Conservation (phyloP, 306 rosid species). For the Elaeagnus macrophylla region DNA sequence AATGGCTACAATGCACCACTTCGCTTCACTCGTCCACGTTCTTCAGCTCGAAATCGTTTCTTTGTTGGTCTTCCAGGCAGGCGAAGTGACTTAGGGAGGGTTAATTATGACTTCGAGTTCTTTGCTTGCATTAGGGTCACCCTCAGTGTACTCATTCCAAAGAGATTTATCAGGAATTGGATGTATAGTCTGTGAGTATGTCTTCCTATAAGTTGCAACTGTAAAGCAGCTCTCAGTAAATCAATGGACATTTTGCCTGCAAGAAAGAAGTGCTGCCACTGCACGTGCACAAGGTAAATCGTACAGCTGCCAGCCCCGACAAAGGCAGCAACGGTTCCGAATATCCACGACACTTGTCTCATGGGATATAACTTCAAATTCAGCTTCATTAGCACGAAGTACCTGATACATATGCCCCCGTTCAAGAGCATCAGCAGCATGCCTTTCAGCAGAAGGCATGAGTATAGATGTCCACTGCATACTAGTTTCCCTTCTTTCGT, state of each 20-base stretch:
- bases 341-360: slow-evolving; percentile 67
- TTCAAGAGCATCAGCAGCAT: slow-evolving; percentile 70
- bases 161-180: slow-evolving; percentile 81
- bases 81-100: slow-evolving; percentile 75
- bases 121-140: slow-evolving; percentile 34
- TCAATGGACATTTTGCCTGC: slow-evolving; percentile 78
- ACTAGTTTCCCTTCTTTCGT: slow-evolving; percentile 74
- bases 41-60: slow-evolving; percentile 77
- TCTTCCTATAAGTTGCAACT: slow-evolving; percentile 72
- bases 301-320: slow-evolving; percentile 80
- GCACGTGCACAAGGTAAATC: slow-evolving; percentile 88
- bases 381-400: slow-evolving; percentile 84
- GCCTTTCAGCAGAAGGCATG: slow-evolving; percentile 71
- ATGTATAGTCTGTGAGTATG: slow-evolving; percentile 81
- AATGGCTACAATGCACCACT: slow-evolving; percentile 87
- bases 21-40: slow-evolving; percentile 74
- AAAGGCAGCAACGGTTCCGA: slow-evolving; percentile 63
- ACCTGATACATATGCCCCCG: slow-evolving; percentile 72
- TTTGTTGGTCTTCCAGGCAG: slow-evolving; percentile 80
- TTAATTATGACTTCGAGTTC: slow-evolving; percentile 39
- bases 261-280: slow-evolving; percentile 78
- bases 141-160: slow-evolving; percentile 62
- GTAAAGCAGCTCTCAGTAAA: slow-evolving; percentile 84
- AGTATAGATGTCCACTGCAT: slow-evolving; percentile 91
- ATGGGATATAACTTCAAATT: slow-evolving; percentile 76